Evolutionary conservation across 1,284 basidiomycete species (phyloP), one percentile per base, ranked within the genome.

Genomic region (Anthracocystis setariae): DNA sequence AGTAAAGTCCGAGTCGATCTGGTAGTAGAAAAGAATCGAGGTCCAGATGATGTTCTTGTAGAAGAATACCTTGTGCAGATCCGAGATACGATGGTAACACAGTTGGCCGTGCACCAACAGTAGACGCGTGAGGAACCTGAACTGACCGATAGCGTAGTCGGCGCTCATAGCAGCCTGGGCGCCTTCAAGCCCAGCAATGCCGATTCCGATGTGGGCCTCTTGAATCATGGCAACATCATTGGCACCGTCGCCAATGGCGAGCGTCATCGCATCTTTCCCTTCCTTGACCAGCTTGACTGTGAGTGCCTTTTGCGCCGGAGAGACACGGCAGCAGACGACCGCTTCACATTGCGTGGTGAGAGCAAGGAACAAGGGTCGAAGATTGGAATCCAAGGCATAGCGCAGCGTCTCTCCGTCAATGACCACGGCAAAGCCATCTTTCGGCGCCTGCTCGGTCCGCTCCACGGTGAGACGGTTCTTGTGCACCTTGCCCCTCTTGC

Each of bases 131-230:
- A 98, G 84, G 86, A 74, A 98, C 53, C 94, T 87, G 86, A 98
- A 98, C 82, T 98, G 95, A 2, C 93, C 94, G 85, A 98, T 94
- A 0, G 94, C 94, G 76, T 97, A 98, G 84, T 98, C 95, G 15
- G 95, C 94, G 21, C 93, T 96, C 94, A 98, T 98, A 43, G 94
- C 94, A 23, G 95, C 95, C 84, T 98, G 95, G 21, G 93, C 94
- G 53, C 95, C 95, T 83, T 98, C 95, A 44, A 95, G 88, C 51
- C 95, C 95, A 66, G 93, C 89, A 24, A 98, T 87, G 24, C 95
- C 95, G 78, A 94, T 93, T 5, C 95, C 95, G 73, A 96, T 90
- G 83, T 98, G 95, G 23, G 95, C 95, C 33, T 97, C 94, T 83
- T 98, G 95, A 72, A 98, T 98, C 93, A 95, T 95, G 4, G 92